A percentile compares a stretch with the other conserved stretches of the same genome.
Conservation (phyloP, 768 basidiomycete genomes). For the Rhizopogon vulgaris region DNA sequence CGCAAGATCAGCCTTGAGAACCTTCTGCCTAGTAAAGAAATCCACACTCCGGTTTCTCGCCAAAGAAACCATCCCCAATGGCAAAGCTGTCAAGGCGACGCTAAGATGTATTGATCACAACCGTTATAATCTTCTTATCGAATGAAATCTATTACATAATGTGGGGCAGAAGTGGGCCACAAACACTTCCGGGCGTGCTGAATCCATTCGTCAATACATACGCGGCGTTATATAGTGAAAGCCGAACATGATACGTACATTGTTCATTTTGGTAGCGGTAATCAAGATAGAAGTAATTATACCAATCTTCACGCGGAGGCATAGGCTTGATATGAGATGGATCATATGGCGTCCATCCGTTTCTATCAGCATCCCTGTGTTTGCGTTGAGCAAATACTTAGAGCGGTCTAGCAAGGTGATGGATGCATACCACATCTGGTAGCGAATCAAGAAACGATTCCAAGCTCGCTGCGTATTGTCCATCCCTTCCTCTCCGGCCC, state of each 20-base stretch:
- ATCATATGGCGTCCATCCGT: background rate
- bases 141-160: constrained; percentile 12
- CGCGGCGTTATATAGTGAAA: too few species aligned
- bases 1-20: background rate
- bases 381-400: background rate
- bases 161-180: constrained; percentile 11
- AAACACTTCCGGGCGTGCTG: constrained; percentile 1
- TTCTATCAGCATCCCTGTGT: background rate
- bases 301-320: constrained; percentile 6
- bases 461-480: background rate
- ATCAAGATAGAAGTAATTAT: constrained; percentile 15
- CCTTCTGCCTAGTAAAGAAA: background rate
- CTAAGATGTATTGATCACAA: background rate
- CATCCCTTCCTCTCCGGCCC: background rate
- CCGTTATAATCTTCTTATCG: constrained; percentile 4
- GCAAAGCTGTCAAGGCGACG: background rate
- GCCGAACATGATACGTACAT: background rate
- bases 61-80: constrained; percentile 11
- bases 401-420: background rate
- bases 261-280: background rate
- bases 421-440: background rate
- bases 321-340: constrained; percentile 7
- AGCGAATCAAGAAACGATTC: background rate
- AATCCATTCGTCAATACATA: background rate
- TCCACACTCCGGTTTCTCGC: background rate